Conservation (phyloP, 768 basidiomycete species). For the Amanita pseudoporphyria region DNA sequence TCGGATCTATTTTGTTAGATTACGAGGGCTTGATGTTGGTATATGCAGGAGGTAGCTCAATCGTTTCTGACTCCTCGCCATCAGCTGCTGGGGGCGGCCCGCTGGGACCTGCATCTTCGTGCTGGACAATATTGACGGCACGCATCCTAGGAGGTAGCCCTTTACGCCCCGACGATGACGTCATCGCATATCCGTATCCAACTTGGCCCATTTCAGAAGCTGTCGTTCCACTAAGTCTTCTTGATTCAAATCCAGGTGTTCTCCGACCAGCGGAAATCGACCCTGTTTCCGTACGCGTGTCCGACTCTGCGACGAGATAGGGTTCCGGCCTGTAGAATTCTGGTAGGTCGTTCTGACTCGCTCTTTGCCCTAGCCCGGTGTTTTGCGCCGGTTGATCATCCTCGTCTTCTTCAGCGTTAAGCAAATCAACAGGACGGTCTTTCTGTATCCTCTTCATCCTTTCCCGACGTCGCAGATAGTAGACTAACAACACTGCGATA, state of each 20-base stretch:
- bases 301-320: constrained; percentile 54
- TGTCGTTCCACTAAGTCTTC: constrained; percentile 28
- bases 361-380: background rate
- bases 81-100: constrained; percentile 17
- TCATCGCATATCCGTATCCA: constrained; percentile 17
- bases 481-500: constrained; percentile 30
- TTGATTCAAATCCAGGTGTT: constrained; percentile 12
- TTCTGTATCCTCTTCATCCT: constrained; percentile 28
- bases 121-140: constrained; percentile 74
- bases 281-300: constrained; percentile 16
- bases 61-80: constrained; percentile 47
- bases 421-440: constrained; percentile 58
- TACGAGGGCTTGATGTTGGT: constrained; percentile 40
- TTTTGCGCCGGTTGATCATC: constrained; percentile 20
- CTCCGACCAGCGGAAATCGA: constrained; percentile 2
- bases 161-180: constrained; percentile 27
- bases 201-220: constrained; percentile 28
- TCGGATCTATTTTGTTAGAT: background rate
- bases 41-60: constrained; percentile 80
- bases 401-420: constrained; percentile 52
- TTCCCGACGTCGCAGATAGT: constrained; percentile 41
- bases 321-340: constrained; percentile 72
- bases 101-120: constrained; percentile 72
- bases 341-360: constrained; percentile 40
- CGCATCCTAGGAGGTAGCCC: constrained; percentile 46